Percentiles rank a stretch among this genome's conserved stretches.
Evolutionary conservation across 2,329 filamentous ascomycete species (phyloP).

Genomic region (Dothideomycetes sp.): DNA sequence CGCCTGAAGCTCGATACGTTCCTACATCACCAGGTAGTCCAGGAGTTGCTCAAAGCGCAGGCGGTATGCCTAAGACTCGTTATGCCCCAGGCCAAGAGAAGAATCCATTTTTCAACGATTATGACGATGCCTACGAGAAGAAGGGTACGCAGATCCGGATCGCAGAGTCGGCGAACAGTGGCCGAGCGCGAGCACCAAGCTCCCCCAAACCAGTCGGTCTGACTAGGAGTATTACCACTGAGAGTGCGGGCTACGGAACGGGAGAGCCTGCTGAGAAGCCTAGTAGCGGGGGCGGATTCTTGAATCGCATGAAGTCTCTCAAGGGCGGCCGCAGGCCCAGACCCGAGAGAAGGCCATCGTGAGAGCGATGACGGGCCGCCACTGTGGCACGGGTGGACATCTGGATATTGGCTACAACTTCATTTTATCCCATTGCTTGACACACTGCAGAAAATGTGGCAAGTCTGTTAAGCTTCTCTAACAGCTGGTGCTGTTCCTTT

Average conservation of each 20-base stretch:
- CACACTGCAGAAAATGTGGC: background rate
- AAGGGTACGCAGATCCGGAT: conserved; percentile 49
- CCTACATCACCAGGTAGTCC: conserved; percentile 11
- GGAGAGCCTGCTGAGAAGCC: conserved; percentile 16
- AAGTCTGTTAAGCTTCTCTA: too few species aligned
- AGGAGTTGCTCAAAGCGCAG: conserved; percentile 23
- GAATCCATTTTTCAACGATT: conserved; percentile 77
- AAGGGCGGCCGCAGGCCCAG: conserved; percentile 53
- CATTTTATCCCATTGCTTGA: background rate
- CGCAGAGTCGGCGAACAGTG: conserved; percentile 25
- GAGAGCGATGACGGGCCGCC: background rate
- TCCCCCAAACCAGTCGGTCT: conserved; percentile 48
- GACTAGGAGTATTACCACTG: conserved; percentile 52
- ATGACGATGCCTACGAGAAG: conserved; percentile 53
- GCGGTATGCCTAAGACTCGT: conserved; percentile 26
- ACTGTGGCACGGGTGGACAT: too few species aligned
- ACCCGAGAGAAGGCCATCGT: conserved; percentile 17
- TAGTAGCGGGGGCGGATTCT: conserved; percentile 49
- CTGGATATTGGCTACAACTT: background rate
- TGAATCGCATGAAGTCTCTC: conserved; percentile 72
- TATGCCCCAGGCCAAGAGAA: conserved; percentile 29
- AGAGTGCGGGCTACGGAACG: conserved; percentile 14
- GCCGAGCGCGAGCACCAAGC: conserved; percentile 34
- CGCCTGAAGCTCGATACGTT: conserved; percentile 43
- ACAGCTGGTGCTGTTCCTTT: too few species aligned